Evolutionary conservation across 1,139 yeast species (phyloP), one percentile per base, ranked within the genome.

Genomic region (Yamadazyma triangularis): DNA sequence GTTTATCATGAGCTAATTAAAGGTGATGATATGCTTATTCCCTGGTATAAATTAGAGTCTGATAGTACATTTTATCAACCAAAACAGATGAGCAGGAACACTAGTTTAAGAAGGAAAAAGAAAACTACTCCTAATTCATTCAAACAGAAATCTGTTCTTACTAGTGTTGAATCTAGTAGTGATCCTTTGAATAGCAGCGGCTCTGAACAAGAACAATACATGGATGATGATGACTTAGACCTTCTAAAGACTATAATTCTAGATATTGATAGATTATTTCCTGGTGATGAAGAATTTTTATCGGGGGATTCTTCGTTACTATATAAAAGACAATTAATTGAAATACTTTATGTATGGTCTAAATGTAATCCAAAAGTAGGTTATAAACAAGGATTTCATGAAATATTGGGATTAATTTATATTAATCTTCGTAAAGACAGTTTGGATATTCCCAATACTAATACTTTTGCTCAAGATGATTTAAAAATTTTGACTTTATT

Each of bases 371-470:
- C 71, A 15, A 51, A 55, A 25, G 60, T 67, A n/a, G 73, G 77
- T 2, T 81, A 81, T 50, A 78, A 74, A 43, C 89, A 81, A 47
- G 89, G 89, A 0, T 63, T 75, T 39, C 89, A 81, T 52, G 89
- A 81, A 48, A 60, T 81, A 10, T 59, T 78, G 39, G 88, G 86
- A 1, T 49, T 79, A 35, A 58, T 81, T 2, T 79, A 69, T 46
- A 53, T 75, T 35, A 71, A 68, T 36, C 39, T 78, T n/a, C 50
- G 58, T 38, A 48, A 51, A 8, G 80, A 74, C 49, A 50, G 68
- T 2, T 45, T 59, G 2, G 43, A 33, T 9, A 56, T 67, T 4
- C 64, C 72, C 1, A 53, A 47, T 25, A 51, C 65, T 7, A 58
- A 57, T 31, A 52, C 65, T 1, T 48, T 58, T 24, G 49, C 67